Percentiles rank a stretch among this genome's conserved stretches.
Conservation (phyloP, 2,329 filamentous ascomycete genomes). For the Alternaria triticimaculans region DNA sequence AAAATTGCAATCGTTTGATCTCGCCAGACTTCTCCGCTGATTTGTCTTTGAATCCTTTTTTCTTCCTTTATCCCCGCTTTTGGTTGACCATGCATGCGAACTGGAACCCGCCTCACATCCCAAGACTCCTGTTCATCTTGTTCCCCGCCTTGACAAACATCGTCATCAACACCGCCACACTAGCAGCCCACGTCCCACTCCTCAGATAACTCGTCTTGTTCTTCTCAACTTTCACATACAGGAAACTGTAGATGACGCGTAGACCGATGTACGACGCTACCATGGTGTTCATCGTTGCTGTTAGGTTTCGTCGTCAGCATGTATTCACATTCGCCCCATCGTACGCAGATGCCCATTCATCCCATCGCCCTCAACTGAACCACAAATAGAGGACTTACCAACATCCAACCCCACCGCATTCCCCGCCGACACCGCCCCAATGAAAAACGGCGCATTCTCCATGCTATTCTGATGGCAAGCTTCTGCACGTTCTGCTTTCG, state of each 20-base stretch:
- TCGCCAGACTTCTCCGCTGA: background rate
- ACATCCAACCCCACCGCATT: background rate
- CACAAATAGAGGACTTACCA: too few relatives aligned
- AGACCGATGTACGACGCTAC: background rate
- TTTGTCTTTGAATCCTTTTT: background rate
- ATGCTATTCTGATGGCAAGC: background rate
- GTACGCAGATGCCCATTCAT: too few relatives aligned
- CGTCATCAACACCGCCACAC: background rate
- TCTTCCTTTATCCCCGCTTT: background rate
- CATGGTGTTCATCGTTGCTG: background rate
- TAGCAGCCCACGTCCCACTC: background rate
- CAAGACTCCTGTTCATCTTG: background rate
- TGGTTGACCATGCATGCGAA: background rate
- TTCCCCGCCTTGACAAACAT: background rate
- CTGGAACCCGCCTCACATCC: background rate
- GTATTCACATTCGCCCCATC: rapidly evolving
- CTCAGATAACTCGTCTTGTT: background rate
- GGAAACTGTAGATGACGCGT: background rate
- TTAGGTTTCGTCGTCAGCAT: background rate
- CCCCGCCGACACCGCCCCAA: background rate
- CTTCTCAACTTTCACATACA: background rate
- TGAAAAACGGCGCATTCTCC: background rate
- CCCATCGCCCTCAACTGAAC: too few relatives aligned
- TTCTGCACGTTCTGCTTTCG: background rate
- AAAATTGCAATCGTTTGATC: background rate